phyloP scores from a whole-genome alignment of 2,329 filamentous ascomycete genomes.

The Diaporthe citrichinensis region DNA sequence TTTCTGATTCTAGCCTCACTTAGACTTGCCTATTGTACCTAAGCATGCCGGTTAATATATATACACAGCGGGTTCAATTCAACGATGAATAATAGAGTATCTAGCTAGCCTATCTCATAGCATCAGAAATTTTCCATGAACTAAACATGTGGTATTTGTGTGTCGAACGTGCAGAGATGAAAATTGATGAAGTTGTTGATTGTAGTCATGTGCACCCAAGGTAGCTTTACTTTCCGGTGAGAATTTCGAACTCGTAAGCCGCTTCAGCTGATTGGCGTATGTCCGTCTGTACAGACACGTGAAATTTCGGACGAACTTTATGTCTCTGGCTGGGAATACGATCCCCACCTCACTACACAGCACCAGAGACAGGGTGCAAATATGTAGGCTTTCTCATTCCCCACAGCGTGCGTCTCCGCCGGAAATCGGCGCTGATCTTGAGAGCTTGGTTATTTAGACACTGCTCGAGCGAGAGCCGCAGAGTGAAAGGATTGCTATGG shows the following conservation, averaged over 20 bases:
- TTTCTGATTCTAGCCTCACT: not conserved
- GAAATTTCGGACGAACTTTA: too few relatives aligned
- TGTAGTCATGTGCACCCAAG: not conserved
- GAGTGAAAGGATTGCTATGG: too few relatives aligned
- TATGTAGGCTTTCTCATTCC: too few relatives aligned
- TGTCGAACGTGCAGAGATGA: too few relatives aligned
- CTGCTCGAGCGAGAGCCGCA: too few relatives aligned
- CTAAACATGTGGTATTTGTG: not conserved
- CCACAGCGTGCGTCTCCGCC: too few relatives aligned
- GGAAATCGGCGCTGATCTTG: too few relatives aligned
- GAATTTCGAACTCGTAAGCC: not conserved
- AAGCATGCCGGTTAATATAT: not conserved
- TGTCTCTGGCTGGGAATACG: not conserved
- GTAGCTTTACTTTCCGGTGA: not conserved
- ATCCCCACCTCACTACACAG: not conserved
- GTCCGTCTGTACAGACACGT: not conserved
- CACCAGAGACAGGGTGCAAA: too few relatives aligned
- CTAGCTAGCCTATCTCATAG: not conserved
- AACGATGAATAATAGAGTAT: not conserved
- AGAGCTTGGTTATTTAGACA: too few relatives aligned
- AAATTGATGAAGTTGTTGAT: not conserved
- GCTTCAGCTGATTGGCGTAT: not conserved
- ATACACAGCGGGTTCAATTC: not conserved
- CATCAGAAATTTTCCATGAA: not conserved
- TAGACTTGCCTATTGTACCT: not conserved